phyloP scores from a whole-genome alignment of 768 basidiomycete species.

The Plicaturopsis crispa region DNA sequence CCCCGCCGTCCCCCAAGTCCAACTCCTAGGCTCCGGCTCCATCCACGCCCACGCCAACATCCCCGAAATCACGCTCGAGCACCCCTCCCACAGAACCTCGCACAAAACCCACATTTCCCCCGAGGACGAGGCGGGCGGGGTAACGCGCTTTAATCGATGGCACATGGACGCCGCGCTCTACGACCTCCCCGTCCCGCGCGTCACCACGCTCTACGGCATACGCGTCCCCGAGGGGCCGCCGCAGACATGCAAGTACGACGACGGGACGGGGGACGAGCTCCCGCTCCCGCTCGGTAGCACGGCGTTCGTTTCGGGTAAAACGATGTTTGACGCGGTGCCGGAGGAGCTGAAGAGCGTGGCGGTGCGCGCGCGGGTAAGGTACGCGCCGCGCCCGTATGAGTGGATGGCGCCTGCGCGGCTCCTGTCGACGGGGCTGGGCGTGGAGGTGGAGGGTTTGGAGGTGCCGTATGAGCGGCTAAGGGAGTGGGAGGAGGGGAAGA shows the following conservation, averaged over 20 bases:
- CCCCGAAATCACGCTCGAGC: conserved; percentile 31
- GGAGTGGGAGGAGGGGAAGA: conserved; percentile 42
- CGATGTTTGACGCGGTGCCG: conserved; percentile 48
- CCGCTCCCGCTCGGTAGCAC: conserved; percentile 38
- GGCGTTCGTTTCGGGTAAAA: conserved; percentile 40
- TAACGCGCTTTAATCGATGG: conserved; percentile 38
- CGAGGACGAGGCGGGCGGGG: conserved; percentile 31
- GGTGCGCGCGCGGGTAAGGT: conserved; percentile 37
- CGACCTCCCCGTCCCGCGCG: conserved; percentile 27
- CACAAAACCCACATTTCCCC: conserved; percentile 31
- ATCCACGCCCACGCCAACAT: conserved; percentile 32
- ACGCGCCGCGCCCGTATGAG: conserved; percentile 48
- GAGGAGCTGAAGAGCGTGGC: conserved; percentile 42
- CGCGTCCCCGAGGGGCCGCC: conserved; percentile 27
- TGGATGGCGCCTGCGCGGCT: conserved; percentile 52
- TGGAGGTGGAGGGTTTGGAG: conserved; percentile 45
- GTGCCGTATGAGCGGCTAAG: conserved; percentile 39
- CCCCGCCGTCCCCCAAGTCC: conserved; percentile 36
- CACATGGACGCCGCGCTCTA: conserved; percentile 39
- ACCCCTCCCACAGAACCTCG: conserved; percentile 40
- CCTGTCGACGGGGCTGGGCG: conserved; percentile 43
- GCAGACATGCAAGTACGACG: conserved; percentile 32
- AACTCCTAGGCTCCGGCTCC: conserved; percentile 40
- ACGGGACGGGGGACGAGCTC: conserved; percentile 40
- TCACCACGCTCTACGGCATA: conserved; percentile 37